Conservation (phyloP, 345 rosid genomes). For the Cardamine occulta region DNA sequence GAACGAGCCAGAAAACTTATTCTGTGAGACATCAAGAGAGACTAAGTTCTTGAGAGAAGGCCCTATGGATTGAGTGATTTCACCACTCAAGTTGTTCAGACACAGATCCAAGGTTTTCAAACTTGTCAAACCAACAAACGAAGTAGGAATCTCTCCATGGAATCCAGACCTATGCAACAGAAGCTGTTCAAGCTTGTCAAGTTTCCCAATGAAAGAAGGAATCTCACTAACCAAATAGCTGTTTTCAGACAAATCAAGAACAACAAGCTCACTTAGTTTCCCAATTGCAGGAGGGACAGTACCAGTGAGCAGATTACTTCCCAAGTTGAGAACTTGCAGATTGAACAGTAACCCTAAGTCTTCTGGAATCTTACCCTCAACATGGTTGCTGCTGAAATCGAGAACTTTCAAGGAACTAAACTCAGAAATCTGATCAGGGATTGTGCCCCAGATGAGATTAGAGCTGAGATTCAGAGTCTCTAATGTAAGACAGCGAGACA, state of each 20-base stretch:
- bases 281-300: constrained; percentile 65
- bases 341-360: constrained; percentile 60
- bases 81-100: constrained; percentile 80
- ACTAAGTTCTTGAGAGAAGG: constrained; percentile 65
- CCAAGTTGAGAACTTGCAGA: constrained; percentile 71
- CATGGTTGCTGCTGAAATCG: constrained; percentile 68
- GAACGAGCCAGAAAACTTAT: constrained; percentile 72
- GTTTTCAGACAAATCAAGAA: constrained; percentile 86
- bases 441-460: constrained; percentile 77
- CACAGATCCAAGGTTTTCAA: constrained; percentile 68
- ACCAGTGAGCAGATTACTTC: constrained; percentile 79
- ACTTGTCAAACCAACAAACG: constrained; percentile 64
- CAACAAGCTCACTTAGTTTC: constrained; percentile 69
- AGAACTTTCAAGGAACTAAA: constrained; percentile 62
- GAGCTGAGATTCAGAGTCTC: constrained; percentile 68
- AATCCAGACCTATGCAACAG: constrained; percentile 79
- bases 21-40: constrained; percentile 83
- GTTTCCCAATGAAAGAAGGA: constrained; percentile 70
- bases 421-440: constrained; percentile 79
- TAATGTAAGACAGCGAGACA: constrained; percentile 70
- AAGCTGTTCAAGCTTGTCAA: constrained; percentile 74
- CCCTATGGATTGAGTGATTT: constrained; percentile 54
- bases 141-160: constrained; percentile 72
- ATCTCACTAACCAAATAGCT: constrained; percentile 65
- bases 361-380: constrained; percentile 85